A percentile compares a stretch with the other conserved stretches of the same genome.
Evolutionary conservation across 331 rosid genomes (phyloP).

Genomic region (Rhamnella rubrinervis): DNA sequence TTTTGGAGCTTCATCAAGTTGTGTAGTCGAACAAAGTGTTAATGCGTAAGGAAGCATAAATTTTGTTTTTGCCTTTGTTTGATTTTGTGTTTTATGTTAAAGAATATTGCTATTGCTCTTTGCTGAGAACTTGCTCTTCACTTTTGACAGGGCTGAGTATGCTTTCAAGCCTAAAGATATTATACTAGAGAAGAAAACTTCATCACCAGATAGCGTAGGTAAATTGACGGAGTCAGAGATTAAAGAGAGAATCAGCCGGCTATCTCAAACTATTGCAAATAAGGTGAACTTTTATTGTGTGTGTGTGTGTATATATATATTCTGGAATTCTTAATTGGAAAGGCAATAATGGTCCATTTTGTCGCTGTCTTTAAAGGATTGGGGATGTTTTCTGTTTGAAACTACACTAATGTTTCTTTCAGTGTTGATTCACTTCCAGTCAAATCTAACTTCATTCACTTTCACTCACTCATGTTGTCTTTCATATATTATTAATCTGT

Average conservation of each 20-base stretch:
- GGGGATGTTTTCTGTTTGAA: neutral
- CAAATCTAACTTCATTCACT: neutral
- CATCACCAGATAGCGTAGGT: conserved; percentile 49
- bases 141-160: conserved; percentile 50
- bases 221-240: conserved; percentile 62
- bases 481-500: neutral
- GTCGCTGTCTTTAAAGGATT: neutral
- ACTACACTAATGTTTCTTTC: neutral
- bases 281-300: conserved; percentile 39
- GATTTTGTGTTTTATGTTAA: neutral
- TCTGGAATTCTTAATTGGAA: neutral
- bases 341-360: neutral
- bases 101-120: neutral
- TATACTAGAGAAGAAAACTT: conserved; percentile 34
- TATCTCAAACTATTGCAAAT: conserved; percentile 58
- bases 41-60: conserved; percentile 51
- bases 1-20: conserved; percentile 51
- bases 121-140: conserved; percentile 14
- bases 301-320: neutral
- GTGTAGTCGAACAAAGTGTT: conserved; percentile 37
- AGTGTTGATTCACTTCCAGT: neutral
- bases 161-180: conserved; percentile 89
- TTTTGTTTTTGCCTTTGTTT: neutral
- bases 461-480: neutral
- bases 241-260: conserved; percentile 56